Conservation (phyloP, 768 basidiomycete species). For the Mrakia blollopis region DNA sequence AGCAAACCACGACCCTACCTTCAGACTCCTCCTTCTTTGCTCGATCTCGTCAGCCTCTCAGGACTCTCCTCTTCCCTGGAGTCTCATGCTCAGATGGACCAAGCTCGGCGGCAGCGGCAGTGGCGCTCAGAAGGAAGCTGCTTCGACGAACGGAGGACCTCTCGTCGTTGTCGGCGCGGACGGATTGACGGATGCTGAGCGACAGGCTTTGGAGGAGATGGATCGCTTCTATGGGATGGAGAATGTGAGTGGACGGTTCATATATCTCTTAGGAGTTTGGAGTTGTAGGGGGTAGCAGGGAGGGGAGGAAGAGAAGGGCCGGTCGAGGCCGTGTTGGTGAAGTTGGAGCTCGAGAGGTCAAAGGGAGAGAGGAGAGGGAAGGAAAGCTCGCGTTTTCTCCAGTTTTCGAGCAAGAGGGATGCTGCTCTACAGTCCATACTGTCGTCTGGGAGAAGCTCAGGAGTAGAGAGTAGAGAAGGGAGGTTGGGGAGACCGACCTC, state of each 20-base stretch:
- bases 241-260: constrained; percentile 61
- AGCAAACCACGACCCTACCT: background rate
- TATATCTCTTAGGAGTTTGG: background rate
- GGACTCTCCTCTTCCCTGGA: background rate
- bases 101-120: background rate
- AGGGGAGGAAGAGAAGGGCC: background rate
- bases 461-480: no score
- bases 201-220: constrained; percentile 35
- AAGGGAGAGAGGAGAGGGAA: background rate
- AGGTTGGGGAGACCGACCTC: no score
- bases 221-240: constrained; percentile 74
- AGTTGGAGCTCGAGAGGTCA: background rate
- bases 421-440: no score
- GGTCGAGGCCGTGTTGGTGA: background rate
- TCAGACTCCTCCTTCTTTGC: background rate
- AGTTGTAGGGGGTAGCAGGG: background rate
- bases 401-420: no score
- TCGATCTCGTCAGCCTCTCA: background rate
- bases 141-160: background rate
- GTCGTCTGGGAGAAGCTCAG: no score
- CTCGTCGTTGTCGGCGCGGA: background rate
- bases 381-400: no score
- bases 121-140: background rate
- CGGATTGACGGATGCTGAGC: constrained; percentile 16
- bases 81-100: constrained; percentile 13